Evolutionary conservation across 2,329 filamentous ascomycete genomes (phyloP), one percentile per base, ranked within the genome.

Genomic region (Penicillium sp.): DNA sequence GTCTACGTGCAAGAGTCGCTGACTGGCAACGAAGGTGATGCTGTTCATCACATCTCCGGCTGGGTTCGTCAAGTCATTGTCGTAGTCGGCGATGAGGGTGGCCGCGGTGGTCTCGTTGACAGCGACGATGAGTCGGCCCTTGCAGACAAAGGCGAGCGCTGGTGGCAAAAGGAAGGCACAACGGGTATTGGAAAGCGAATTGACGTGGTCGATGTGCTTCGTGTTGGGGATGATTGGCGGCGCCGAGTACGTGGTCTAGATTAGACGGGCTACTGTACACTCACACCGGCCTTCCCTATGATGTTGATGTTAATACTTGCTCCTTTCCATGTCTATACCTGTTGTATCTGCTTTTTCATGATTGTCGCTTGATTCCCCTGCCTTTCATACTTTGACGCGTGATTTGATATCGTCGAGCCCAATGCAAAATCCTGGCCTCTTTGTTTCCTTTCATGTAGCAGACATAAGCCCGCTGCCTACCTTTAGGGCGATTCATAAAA

Each of bases 1-100:
- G 79, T 95, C 22, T 96, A 96, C 58, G 74, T 95, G 8, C 85
- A 93, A 56, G 86, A 92, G 56, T 86, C 84, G 2, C 75, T 95
- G 16, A 77, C 83, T 30, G 90, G 90, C 5, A 69, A 77, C 2
- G 76, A 84, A 26, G 90, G 90, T 17, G 76, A 78, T 42, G 72
- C 80, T 17, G 79, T 95, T 16, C 80, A 79, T 13, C 84, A 84
- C 38, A 63, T 82, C 37, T 70, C 72, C 18, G 70, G 70, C 14
- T 82, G 78, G 79, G 77, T 82, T 6, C 71, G 76, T 13, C 75
- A 80, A 48, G 59, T 64, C 20, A 74, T 77, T 10, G 69, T 82
- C 3, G 76, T 81, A 2, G 75, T 80, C 12, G 74, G 73, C 12
- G 71, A 71, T 33, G 70, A 71, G 42, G 68, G 64, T 50, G 73